Evolutionary conservation across 2,329 filamentous ascomycete species (phyloP), one percentile per base, ranked within the genome.

Genomic region (Chaetomiaceae sp.): DNA sequence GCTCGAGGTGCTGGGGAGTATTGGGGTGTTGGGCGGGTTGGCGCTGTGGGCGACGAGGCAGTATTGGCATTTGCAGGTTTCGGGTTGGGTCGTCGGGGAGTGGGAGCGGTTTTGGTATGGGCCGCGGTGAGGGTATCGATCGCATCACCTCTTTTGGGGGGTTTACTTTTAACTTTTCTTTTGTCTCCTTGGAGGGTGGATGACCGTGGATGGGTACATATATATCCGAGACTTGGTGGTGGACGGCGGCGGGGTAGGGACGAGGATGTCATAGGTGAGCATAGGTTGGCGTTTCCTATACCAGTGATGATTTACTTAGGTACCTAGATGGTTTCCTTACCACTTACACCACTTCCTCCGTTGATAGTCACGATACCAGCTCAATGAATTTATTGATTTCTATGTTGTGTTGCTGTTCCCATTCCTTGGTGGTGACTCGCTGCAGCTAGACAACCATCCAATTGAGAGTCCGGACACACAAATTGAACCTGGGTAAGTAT

Each of bases 11-110:
- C 69, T 91, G 20, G 87, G 89, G 13, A 83, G 87, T 47, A 75
- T 90, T 48, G 85, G 90, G 0, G 72, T 94, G 25, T 67, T 95
- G 3, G 87, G 89, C 3, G 88, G 87, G 13, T 66, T 92, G 32
- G 80, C 84, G 20, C 74, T 87, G 44, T 88, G 81, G 80, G 65
- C 85, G 46, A 58, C 64, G 5, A 62, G 55, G 43, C 59, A 67
- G 16, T 62, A 64, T 32, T 61, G 61, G 58, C 64, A 66, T 42
- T 11, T 62, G 20, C 61, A 64, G 47, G 54, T 55, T 2, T 55
- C 61, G 38, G 64, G 55, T 23, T 68, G 65, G 65, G 42, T 59
- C 11, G 41, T 57, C 11, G 62, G 54, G 2, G 65, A 65, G 47
- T 68, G 66, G 67, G 55, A 65, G 10, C 54, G 45, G 51, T 56